Percentiles rank a stretch among this genome's conserved stretches.
phyloP scores from a whole-genome alignment of 495 filamentous ascomycete species.

The Tuber magnatum region DNA sequence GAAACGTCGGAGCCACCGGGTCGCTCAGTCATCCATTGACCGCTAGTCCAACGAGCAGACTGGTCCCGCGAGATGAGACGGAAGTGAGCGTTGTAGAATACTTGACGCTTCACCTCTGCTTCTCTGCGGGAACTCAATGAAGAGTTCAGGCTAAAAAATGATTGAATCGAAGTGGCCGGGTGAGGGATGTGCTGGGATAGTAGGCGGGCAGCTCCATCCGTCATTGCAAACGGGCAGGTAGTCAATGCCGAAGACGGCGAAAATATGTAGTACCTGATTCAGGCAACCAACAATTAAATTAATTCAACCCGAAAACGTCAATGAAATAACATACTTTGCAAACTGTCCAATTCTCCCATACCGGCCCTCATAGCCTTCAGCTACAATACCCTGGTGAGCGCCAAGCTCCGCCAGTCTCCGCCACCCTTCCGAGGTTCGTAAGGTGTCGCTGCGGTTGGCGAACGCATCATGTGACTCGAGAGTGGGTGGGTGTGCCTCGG shows the following conservation, averaged over 20 bases:
- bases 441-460: slow-evolving; percentile 46
- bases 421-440: slow-evolving; percentile 56
- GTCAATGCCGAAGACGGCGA: slow-evolving; percentile 55
- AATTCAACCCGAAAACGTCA: background rate
- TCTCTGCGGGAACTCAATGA: slow-evolving; percentile 18
- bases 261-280: slow-evolving; percentile 54
- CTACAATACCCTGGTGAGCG: slow-evolving; percentile 50
- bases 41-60: slow-evolving; percentile 60
- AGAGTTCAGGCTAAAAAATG: slow-evolving; percentile 18
- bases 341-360: slow-evolving; percentile 53
- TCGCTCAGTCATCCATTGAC: slow-evolving; percentile 86
- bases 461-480: slow-evolving; percentile 50
- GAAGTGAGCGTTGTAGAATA: slow-evolving; percentile 50
- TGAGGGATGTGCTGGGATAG: slow-evolving; percentile 50
- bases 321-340: slow-evolving; percentile 44
- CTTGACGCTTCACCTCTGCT: slow-evolving; percentile 36
- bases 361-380: slow-evolving; percentile 50
- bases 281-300: slow-evolving; percentile 17
- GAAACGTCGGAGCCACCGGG: slow-evolving; percentile 66
- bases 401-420: slow-evolving; percentile 50
- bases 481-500: slow-evolving; percentile 54
- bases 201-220: slow-evolving; percentile 61
- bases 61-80: slow-evolving; percentile 54
- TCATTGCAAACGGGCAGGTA: slow-evolving; percentile 64
- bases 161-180: slow-evolving; percentile 29